phyloP scores from a whole-genome alignment of 768 basidiomycete genomes.

The Hericium alpestre region DNA sequence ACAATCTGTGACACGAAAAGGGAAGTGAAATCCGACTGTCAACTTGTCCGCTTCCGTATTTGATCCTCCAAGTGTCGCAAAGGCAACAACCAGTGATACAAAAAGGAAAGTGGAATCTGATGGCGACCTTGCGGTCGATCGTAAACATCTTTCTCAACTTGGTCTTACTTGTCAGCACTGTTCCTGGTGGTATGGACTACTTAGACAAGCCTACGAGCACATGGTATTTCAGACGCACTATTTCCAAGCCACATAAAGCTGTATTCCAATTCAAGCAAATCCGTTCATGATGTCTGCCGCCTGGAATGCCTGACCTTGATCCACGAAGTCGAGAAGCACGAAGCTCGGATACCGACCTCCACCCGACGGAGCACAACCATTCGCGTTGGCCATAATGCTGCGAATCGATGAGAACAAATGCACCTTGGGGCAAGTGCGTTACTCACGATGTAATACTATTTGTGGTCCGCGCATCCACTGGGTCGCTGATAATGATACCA shows the following conservation, averaged over 20 bases:
- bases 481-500: constrained; percentile 20
- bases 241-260: constrained; percentile 10
- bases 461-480: constrained; percentile 18
- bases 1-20: too few relatives aligned
- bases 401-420: not conserved
- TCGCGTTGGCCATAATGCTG: constrained; percentile 29
- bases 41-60: too few relatives aligned
- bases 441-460: constrained; percentile 22
- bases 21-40: too few relatives aligned
- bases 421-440: not conserved
- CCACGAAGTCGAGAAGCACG: constrained; percentile 42
- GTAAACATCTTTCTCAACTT: too few relatives aligned
- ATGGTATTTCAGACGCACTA: too few relatives aligned
- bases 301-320: constrained; percentile 33
- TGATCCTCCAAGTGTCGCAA: too few relatives aligned
- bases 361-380: constrained; percentile 33
- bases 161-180: too few relatives aligned
- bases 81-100: too few relatives aligned
- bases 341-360: constrained; percentile 40
- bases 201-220: too few relatives aligned
- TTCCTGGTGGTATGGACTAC: too few relatives aligned
- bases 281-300: constrained; percentile 39
- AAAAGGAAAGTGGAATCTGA: too few relatives aligned
- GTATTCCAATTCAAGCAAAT: constrained; percentile 18
- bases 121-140: too few relatives aligned